Conservation (phyloP, 1,284 basidiomycete species). For the Tetrapyrgos nigripes region DNA sequence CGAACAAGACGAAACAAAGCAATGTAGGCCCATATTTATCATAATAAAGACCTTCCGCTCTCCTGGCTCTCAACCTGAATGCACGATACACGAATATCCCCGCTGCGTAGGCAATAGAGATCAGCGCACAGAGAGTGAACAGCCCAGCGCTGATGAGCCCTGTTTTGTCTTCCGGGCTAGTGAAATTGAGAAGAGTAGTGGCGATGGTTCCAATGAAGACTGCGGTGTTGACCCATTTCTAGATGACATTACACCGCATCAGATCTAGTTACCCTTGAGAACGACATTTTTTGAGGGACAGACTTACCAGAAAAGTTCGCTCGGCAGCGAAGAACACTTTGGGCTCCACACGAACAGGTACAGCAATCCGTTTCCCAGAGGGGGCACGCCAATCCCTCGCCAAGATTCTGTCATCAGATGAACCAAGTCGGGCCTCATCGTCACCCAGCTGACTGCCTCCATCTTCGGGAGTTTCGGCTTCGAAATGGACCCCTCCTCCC, state of each 20-base stretch:
- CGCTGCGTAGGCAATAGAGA: conserved; percentile 89
- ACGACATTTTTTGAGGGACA: conserved; percentile 18
- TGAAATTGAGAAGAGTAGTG: conserved; percentile 91
- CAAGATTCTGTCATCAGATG: conserved; percentile 60
- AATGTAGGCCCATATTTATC: conserved; percentile 87
- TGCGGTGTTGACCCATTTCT: conserved; percentile 96
- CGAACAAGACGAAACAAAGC: conserved; percentile 74
- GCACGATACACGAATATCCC: conserved; percentile 91
- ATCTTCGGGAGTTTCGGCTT: conserved; percentile 43
- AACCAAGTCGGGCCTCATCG: conserved; percentile 32
- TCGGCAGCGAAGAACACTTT: conserved; percentile 99
- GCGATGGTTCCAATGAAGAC: conserved; percentile 91
- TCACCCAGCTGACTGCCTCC: conserved; percentile 43
- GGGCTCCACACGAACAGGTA: conserved; percentile 95
- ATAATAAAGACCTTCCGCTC: conserved; percentile 86
- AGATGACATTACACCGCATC: conserved; percentile 13
- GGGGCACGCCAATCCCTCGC: conserved; percentile 85
- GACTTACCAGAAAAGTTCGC: conserved; percentile 83
- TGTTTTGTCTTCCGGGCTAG: conserved; percentile 73
- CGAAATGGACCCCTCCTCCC: conserved; percentile 38
- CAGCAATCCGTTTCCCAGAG: conserved; percentile 88
- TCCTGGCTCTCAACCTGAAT: conserved; percentile 72
- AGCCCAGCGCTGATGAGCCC: conserved; percentile 86
- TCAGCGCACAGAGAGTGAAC: conserved; percentile 91
- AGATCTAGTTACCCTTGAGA: conserved; percentile 11